These are phyloP conservation scores for Vitis rotundifolia DNA, from an alignment of 164 flowering plant genomes.

Conservation along the genomic window DNA sequence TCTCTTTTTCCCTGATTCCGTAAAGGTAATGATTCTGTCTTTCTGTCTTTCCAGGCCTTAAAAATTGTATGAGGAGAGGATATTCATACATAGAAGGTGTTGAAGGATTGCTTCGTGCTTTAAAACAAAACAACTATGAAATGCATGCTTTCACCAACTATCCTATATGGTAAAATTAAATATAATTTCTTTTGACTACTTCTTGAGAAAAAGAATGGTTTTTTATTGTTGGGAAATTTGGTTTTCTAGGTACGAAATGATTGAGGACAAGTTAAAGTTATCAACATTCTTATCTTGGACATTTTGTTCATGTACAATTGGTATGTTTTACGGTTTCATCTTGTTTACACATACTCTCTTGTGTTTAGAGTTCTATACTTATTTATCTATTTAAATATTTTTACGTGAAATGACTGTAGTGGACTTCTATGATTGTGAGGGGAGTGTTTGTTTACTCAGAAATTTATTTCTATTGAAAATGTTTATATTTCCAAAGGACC, in stretches of 20 bases:
- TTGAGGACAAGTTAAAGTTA: slow-evolving; percentile 79
- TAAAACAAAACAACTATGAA: slow-evolving; percentile 68
- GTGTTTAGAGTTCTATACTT: too few relatives aligned
- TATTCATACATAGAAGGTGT: slow-evolving; percentile 78
- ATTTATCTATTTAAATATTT: too few relatives aligned
- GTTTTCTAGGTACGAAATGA: slow-evolving; percentile 66
- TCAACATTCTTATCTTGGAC: slow-evolving; percentile 87
- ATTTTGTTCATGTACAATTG: slow-evolving; percentile 76
- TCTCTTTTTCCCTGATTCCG: background rate
- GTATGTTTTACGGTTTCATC: slow-evolving; percentile 34
- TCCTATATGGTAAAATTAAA: slow-evolving; percentile 68
- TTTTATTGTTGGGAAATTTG: slow-evolving; percentile 2
- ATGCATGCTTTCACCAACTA: slow-evolving; percentile 97
- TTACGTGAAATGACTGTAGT: too few relatives aligned
- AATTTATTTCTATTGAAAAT: too few relatives aligned
- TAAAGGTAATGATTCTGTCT: background rate
- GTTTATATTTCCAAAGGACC: too few relatives aligned
- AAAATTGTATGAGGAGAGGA: slow-evolving; percentile 68
- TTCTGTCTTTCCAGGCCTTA: slow-evolving; percentile 60
- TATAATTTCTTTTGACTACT: background rate
- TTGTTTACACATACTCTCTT: background rate
- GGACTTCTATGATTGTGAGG: too few relatives aligned
- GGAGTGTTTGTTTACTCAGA: too few relatives aligned
- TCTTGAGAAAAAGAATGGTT: slow-evolving; percentile 1
- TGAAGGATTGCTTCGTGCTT: slow-evolving; percentile 57